phyloP scores from a whole-genome alignment of 371 early-diverging fungal species.

The Mortierella sp. region DNA sequence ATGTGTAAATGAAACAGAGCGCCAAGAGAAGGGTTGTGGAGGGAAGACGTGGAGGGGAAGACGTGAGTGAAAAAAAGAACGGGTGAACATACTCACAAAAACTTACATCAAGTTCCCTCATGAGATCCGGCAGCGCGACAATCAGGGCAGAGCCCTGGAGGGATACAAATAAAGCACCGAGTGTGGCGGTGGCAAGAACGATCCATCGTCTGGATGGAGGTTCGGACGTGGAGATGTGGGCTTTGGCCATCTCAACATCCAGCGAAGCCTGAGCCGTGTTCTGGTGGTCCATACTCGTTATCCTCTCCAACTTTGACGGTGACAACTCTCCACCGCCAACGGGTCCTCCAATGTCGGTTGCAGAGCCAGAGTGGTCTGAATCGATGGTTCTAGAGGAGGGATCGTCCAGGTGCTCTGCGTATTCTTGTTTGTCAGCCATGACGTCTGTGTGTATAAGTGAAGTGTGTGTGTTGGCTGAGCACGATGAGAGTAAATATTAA shows the following conservation, averaged over 20 bases:
- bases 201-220: conserved; percentile 25
- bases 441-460: background rate
- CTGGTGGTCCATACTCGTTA: conserved; percentile 18
- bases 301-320: background rate
- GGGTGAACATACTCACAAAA: background rate
- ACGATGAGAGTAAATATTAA: background rate
- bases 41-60: background rate
- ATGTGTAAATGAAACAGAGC: background rate
- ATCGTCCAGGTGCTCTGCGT: background rate
- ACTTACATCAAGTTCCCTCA: conserved; percentile 16
- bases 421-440: conserved; percentile 21
- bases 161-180: conserved; percentile 27
- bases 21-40: background rate
- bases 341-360: background rate
- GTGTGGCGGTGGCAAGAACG: conserved; percentile 30
- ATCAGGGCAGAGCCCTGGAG: conserved; percentile 33
- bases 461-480: background rate
- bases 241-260: conserved; percentile 29
- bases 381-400: background rate
- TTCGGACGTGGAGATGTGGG: background rate
- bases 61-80: background rate
- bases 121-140: conserved; percentile 36
- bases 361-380: background rate
- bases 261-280: conserved; percentile 1
- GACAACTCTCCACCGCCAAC: background rate